phyloP scores from a whole-genome alignment of 208 protist species.

The Endotrypanum monterogeii region DNA sequence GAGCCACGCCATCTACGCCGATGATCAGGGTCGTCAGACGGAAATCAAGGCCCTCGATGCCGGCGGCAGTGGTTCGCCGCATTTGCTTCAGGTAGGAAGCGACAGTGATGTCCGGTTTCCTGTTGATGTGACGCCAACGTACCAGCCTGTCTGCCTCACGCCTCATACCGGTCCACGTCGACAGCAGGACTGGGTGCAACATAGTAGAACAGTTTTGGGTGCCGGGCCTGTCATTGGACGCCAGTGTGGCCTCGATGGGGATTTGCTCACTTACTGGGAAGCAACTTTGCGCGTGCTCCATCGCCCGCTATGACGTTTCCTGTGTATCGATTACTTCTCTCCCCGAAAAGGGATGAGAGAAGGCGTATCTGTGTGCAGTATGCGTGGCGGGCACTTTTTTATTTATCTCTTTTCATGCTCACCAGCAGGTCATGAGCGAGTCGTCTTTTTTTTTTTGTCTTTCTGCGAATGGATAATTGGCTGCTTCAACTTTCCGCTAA shows the following conservation, averaged over 20 bases:
- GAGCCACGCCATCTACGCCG: conserved; percentile 33
- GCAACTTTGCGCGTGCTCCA: conserved; percentile 23
- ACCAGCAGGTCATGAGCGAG: background rate
- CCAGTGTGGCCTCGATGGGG: conserved; percentile 35
- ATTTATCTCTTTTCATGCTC: background rate
- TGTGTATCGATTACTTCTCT: background rate
- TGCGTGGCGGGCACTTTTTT: background rate
- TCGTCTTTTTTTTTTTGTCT: background rate
- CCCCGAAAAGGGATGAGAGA: too few species aligned
- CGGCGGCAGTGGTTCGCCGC: background rate
- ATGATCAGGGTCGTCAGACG: background rate
- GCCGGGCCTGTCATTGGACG: conserved; percentile 33
- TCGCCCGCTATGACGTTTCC: background rate
- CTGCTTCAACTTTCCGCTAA: background rate
- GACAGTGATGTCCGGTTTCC: background rate
- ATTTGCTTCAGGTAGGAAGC: background rate
- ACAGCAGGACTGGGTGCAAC: conserved; percentile 25
- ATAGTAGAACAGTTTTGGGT: conserved; percentile 2
- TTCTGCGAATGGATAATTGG: too few species aligned
- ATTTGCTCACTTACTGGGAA: conserved; percentile 37
- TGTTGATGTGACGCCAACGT: conserved; percentile 48
- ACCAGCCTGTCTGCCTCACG: conserved; percentile 37
- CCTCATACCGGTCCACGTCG: conserved; percentile 11
- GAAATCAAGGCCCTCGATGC: background rate
- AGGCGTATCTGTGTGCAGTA: background rate